phyloP scores from a whole-genome alignment of 768 basidiomycete genomes.

The Amanita pallidorosea region DNA sequence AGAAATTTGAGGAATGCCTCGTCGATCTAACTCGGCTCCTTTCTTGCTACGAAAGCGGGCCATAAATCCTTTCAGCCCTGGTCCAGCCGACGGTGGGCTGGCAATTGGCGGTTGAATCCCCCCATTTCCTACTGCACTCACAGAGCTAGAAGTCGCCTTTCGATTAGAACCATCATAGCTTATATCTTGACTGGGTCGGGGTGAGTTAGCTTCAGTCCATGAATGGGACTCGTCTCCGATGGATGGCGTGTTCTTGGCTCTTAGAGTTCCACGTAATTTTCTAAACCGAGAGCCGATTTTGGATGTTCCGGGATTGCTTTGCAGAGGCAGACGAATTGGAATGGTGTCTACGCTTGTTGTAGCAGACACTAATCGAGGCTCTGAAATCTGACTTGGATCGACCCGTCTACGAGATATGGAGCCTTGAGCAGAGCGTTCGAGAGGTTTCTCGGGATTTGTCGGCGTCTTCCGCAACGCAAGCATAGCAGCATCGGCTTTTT shows the following conservation, averaged over 20 bases:
- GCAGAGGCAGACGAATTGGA: conserved; percentile 44
- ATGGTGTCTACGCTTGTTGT: conserved; percentile 60
- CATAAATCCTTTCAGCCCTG: conserved; percentile 75
- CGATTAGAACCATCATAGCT: conserved; percentile 31
- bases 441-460: conserved; percentile 15
- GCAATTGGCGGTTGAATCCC: conserved; percentile 45
- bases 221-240: not conserved
- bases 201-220: conserved; percentile 9
- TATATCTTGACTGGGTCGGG: conserved; percentile 26
- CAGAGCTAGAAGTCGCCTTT: conserved; percentile 15
- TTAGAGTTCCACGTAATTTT: conserved; percentile 58
- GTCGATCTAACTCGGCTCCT: conserved; percentile 14
- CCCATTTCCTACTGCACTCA: conserved; percentile 39
- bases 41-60: conserved; percentile 57
- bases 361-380: conserved; percentile 53
- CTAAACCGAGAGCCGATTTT: conserved; percentile 69
- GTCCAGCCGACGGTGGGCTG: conserved; percentile 61
- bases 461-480: conserved; percentile 42
- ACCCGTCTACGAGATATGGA: conserved; percentile 49
- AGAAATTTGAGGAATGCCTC: conserved; percentile 10
- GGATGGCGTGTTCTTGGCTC: conserved; percentile 30
- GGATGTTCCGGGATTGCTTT: conserved; percentile 33
- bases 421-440: conserved; percentile 3
- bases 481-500: conserved; percentile 58
- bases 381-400: conserved; percentile 53